A percentile compares a stretch with the other conserved stretches of the same genome.
Evolutionary conservation across 2,329 filamentous ascomycete genomes (phyloP).

Genomic region (Trichoderma afroharzianum): DNA sequence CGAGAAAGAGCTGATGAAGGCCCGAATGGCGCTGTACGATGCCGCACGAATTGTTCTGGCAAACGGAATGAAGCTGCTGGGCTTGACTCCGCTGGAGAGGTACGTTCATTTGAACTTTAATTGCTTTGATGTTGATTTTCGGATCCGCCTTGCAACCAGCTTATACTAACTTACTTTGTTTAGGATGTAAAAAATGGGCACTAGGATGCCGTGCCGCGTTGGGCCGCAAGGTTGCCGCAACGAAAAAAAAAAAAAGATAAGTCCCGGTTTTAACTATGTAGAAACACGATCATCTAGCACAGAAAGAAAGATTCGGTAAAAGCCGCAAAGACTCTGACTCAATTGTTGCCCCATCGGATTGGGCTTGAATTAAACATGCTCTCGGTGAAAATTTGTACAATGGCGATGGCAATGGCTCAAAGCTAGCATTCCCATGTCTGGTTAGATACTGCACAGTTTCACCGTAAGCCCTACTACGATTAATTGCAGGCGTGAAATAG

Average conservation of each 20-base stretch:
- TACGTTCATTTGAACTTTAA: slow-evolving; percentile 19
- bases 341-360: not conserved
- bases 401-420: not conserved
- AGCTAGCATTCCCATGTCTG: not conserved
- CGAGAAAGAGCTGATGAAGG: slow-evolving; percentile 64
- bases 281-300: not conserved
- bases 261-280: not conserved
- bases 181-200: slow-evolving; percentile 9
- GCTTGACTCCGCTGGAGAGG: slow-evolving; percentile 69
- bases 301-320: not conserved
- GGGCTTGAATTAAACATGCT: not conserved
- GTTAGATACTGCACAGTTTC: not conserved
- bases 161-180: not conserved
- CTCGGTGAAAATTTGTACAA: not conserved
- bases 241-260: not conserved
- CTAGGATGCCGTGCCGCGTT: not conserved
- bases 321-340: not conserved
- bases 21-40: slow-evolving; percentile 73
- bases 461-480: not conserved
- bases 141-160: not conserved
- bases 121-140: not conserved
- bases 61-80: slow-evolving; percentile 81
- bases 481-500: not conserved
- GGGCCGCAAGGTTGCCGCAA: slow-evolving; percentile 6
- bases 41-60: slow-evolving; percentile 69